A percentile compares a stretch with the other conserved stretches of the same genome.
phyloP scores from a whole-genome alignment of 345 rosid genomes.

The Diplotaxis tenuifolia region DNA sequence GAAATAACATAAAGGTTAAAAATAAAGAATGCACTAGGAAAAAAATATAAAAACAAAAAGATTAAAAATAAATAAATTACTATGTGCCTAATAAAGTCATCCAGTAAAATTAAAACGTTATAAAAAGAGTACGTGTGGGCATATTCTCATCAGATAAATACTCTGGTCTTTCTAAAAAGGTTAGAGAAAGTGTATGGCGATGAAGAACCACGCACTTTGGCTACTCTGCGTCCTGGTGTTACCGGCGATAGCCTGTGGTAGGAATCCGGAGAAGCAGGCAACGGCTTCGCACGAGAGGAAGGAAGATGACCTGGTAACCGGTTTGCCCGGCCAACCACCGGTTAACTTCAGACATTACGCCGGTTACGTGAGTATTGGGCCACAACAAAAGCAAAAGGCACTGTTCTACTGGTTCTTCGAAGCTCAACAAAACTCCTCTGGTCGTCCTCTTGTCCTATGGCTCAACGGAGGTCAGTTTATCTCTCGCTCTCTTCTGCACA shows the following conservation, averaged over 20 bases:
- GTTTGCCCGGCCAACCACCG: conserved; percentile 60
- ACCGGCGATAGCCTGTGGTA: conserved; percentile 31
- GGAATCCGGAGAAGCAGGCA: conserved; percentile 24
- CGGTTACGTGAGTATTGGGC: conserved; percentile 51
- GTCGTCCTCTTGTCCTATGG: conserved; percentile 68
- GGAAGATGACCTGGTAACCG: conserved; percentile 45
- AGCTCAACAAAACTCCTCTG: conserved; percentile 38
- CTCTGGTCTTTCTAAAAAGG: background rate
- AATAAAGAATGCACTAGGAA: background rate
- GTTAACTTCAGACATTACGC: conserved; percentile 57
- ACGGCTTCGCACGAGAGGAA: conserved; percentile 12
- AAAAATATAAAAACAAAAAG: background rate
- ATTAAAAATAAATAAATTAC: background rate
- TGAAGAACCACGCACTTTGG: conserved; percentile 32
- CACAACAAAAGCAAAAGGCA: conserved; percentile 37
- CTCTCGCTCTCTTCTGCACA: background rate
- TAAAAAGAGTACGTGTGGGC: background rate
- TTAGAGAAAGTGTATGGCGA: conserved; percentile 7
- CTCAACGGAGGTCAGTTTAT: conserved; percentile 61
- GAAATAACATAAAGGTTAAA: background rate
- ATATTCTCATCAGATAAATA: background rate
- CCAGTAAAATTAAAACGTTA: background rate
- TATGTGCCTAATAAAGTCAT: background rate
- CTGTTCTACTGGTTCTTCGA: conserved; percentile 78
- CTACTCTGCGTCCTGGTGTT: conserved; percentile 26